These are phyloP conservation scores for Serendipita sp. DNA, from an alignment of 768 basidiomycete genomes.

Conservation along the genomic window DNA sequence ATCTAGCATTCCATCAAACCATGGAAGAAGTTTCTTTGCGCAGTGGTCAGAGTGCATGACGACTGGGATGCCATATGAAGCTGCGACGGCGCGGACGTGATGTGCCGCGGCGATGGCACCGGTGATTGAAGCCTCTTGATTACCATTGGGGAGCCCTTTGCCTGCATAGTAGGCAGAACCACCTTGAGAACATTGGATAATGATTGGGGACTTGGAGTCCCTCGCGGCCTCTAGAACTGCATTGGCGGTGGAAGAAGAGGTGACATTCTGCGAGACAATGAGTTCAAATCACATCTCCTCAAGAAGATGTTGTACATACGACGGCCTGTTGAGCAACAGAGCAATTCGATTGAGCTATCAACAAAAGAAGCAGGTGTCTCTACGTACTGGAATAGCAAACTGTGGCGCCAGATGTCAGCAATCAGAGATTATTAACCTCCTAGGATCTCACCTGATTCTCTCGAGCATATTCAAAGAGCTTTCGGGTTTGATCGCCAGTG, in stretches of 20 bases:
- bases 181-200: constrained; percentile 94
- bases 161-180: constrained; percentile 93
- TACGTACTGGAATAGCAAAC: constrained; percentile 28
- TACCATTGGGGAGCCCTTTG: constrained; percentile 87
- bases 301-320: constrained; percentile 23
- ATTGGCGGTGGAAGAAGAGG: constrained; percentile 89
- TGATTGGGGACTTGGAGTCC: constrained; percentile 94
- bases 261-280: constrained; percentile 57
- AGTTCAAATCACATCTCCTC: constrained; percentile 30
- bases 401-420: constrained; percentile 13
- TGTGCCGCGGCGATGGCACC: constrained; percentile 86
- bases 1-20: constrained; percentile 99
- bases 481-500: constrained; percentile 88
- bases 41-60: constrained; percentile 98
- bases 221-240: constrained; percentile 91
- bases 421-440: background rate
- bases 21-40: constrained; percentile 90
- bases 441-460: constrained; percentile 55
- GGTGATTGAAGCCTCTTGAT: constrained; percentile 87
- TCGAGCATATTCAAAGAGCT: constrained; percentile 88
- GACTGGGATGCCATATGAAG: constrained; percentile 89
- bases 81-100: constrained; percentile 77
- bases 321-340: constrained; percentile 17
- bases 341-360: background rate
- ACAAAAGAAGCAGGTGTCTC: background rate